Evolutionary conservation across 176 grass and related monocot species (phyloP), one percentile per base, ranked within the genome.

Genomic region (bread wheat (Triticum aestivum)): DNA sequence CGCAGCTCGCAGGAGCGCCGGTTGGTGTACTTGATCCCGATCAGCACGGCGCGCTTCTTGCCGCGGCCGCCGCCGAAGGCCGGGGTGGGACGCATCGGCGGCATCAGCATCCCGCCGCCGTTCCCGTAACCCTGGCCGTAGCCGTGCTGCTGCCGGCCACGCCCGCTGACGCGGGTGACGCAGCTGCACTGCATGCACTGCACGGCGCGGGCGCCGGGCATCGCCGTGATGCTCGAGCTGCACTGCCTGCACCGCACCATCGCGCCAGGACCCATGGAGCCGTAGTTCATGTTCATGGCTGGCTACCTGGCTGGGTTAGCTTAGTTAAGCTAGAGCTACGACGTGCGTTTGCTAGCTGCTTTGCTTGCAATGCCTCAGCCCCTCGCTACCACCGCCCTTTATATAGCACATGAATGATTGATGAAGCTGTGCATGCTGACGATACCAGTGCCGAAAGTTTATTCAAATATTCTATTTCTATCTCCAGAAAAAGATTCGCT

Each of bases 11-110:
- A 62, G 14, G 45, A 47, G 6, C 77, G 61, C 77, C 32, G 79
- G 62, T 33, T 38, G 9, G 33, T 38, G 82, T 98, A 98, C 82
- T 82, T 87, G 85, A 98, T 87, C 54, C 95, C 95, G 83, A 98
- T 75, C 24, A 98, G 87, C 44, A 98, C 80, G 11, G 96, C 96
- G 81, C 89, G 92, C 85, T 98, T 98, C 38, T 91, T 95, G 83
- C 96, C 51, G 3, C 79, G 87, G 58, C 54, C 58, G 30, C 5
- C 27, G 34, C 87, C 89, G 84, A 88, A 98, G 77, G 45, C 5
- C n/a, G 61, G 61, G 54, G 47, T 49, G 41, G 30, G 70, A 11
- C 5, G 54, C 52, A 61, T 7, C 29, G 21, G 8, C 14, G 61
- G 65, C 20, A 37, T n/a, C 37, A 23, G 20, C 32, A 35, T 9